phyloP scores from a whole-genome alignment of 192 early-diverging fungal species.

The Gonapodya sp. region DNA sequence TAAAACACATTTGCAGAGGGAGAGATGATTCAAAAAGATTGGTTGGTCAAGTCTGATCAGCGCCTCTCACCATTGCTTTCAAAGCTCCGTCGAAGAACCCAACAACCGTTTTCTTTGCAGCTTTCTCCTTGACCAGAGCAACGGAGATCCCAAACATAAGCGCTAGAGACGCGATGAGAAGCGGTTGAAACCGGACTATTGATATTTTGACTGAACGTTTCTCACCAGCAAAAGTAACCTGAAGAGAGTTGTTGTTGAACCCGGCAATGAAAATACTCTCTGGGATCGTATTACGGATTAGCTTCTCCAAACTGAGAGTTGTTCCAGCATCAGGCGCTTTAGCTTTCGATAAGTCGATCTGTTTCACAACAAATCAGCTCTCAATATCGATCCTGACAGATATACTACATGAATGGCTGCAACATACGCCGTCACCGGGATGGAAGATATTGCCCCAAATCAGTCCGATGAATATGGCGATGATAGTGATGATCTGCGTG shows the following conservation, averaged over 20 bases:
- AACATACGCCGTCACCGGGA: conserved; percentile 47
- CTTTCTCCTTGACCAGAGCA: background rate
- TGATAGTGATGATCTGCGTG: conserved; percentile 31
- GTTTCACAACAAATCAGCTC: too few species aligned
- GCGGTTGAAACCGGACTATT: too few species aligned
- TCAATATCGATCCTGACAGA: too few species aligned
- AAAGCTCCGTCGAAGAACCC: background rate
- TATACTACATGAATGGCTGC: too few species aligned
- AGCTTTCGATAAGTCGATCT: too few species aligned
- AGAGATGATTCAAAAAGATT: background rate
- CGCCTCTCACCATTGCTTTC: background rate
- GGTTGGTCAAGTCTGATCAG: too few species aligned
- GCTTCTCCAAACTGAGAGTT: too few species aligned
- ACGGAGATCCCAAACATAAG: background rate
- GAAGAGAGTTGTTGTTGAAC: conserved; percentile 30
- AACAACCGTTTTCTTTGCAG: background rate
- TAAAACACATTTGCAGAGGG: background rate
- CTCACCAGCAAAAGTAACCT: conserved; percentile 37
- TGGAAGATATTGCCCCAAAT: conserved; percentile 46
- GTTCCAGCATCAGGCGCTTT: too few species aligned
- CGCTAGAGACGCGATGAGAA: too few species aligned
- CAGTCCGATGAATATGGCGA: conserved; percentile 60
- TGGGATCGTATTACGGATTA: conserved; percentile 28
- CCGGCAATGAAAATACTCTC: conserved; percentile 44
- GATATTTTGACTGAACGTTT: too few species aligned